A percentile compares a stretch with the other conserved stretches of the same genome.
phyloP scores from a whole-genome alignment of 2,329 filamentous ascomycete species.

The Venturia nashicola region DNA sequence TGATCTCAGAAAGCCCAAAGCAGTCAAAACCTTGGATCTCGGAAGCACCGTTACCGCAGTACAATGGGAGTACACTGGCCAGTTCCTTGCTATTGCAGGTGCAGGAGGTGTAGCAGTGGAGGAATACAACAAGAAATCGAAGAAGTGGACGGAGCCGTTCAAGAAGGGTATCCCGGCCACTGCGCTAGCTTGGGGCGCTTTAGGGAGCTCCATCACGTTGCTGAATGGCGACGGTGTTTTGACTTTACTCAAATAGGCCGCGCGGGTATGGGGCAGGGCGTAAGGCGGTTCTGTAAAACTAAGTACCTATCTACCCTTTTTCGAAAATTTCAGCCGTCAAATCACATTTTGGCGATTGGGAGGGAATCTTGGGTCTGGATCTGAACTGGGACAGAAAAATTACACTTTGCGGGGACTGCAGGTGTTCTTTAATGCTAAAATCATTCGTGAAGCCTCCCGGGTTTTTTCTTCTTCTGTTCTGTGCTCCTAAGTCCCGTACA shows the following conservation, averaged over 20 bases:
- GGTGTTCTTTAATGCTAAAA: no score
- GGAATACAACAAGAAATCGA: constrained; percentile 76
- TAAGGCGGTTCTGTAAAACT: no score
- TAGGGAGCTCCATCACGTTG: neutral
- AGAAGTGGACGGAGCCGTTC: constrained; percentile 80
- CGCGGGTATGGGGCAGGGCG: no score
- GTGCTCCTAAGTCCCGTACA: no score
- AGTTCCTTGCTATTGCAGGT: constrained; percentile 77
- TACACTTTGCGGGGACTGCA: no score
- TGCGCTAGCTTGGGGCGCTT: constrained; percentile 60
- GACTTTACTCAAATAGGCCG: neutral
- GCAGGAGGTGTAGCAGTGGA: constrained; percentile 73
- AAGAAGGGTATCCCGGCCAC: constrained; percentile 62
- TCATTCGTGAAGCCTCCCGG: no score
- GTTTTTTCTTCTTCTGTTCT: no score
- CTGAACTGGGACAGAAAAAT: no score
- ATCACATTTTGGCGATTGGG: no score
- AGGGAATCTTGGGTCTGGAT: no score
- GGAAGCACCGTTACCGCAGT: constrained; percentile 66
- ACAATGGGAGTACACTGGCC: constrained; percentile 88
- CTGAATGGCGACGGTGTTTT: constrained; percentile 3
- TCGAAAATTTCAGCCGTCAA: no score
- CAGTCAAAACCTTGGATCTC: constrained; percentile 71
- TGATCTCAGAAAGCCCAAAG: constrained; percentile 68
- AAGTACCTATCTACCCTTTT: no score